Base-by-base conservation (phyloP, 352 stramenopile genomes). In the Phytophthora rubi region DNA sequence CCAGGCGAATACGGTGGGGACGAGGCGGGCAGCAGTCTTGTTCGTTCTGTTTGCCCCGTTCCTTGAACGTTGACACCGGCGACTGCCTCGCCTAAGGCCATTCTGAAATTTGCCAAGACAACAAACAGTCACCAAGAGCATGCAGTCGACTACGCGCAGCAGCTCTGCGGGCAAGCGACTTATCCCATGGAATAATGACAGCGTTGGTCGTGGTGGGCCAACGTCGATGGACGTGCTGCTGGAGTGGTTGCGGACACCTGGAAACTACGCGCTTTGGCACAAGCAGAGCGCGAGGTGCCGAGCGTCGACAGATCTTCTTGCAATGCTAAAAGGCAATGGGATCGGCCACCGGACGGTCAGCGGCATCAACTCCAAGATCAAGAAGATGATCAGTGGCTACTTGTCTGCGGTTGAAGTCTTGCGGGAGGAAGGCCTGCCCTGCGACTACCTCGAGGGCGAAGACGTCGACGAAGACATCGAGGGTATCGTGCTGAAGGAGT, bases 171-270 rank as follows among this genome's bases (percentile, higher is more conserved):
- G 12, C 12, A 45, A 64, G 18, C 10, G 18, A 32, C 6, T 23
- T 2, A 30, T 32, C 28, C 47, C 65, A n/a, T 74, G 70, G 65
- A 61, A 74, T 52, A 47, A 21, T 8, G 71, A 76, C 55, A 59
- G 33, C 16, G 16, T 39, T 3, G 35, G 49, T 15, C 35, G 53
- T 8, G 55, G 39, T 52, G 70, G 59, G 4, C 57, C 33, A 18
- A 72, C 59, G 0, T 83, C 75, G 16, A 52, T 71, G 33, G 73
- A 83, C 26, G 53, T 85, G 16, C 33, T 85, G 51, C 32, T 82
- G 6, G 42, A 10, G 59, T 85, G 75, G 73, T 51, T 85, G 18
- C 49, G 32, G 28, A 56, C 53, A 6, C 49, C 62, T 15, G 70
- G 70, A 16, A 79, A 78, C 61, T 82, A 73, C 37, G 53, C 57